Base-by-base conservation (phyloP, 257 asterid species). In the Solanum appendiculatum region DNA sequence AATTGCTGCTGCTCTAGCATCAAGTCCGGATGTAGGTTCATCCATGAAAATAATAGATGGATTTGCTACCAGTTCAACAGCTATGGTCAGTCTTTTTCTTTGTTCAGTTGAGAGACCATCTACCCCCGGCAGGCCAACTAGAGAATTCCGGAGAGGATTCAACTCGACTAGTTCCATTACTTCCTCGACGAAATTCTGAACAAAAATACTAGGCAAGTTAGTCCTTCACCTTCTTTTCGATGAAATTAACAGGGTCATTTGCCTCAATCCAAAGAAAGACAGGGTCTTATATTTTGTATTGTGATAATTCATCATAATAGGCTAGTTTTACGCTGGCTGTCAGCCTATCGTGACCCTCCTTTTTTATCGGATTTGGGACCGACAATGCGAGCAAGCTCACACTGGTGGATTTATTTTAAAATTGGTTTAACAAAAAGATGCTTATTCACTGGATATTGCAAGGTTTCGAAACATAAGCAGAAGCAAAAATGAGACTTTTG, bases 11-110 rank as follows among this genome's bases (percentile, higher is more conserved):
- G 98, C 97, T 89, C 98, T 89, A 66, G 98, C 98, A 87, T 96
- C 98, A 27, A 96, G 98, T 2, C 98, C 96, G 25, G 98, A 93
- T 34, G 98, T 96, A 20, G 98, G 98, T 72, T 96, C 98, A 81
- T 96, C 98, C 98, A 96, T 96, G 93, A 96, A 96, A 88, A 96
- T 96, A 70, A 96, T 93, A 82, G 97, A 96, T 15, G 98, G 98
- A 89, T 96, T 96, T 5, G 98, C 98, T 85, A 96, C 98, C 7
- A 96, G 92, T 86, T 96, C 98, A 6, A 96, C 98, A 0, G 98
- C 98, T 89, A 96, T 94, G 9, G 98, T 96, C 86, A 96, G 92
- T 89, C 98, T 87, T 90, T 96, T 96, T 85, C 98, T 90, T 88
- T 96, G 98, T 87, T 94, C 98, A 6, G 97, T 94, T 29, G 98